Base-by-base conservation (phyloP, 805 yeast genomes). In the Starmerella gropengiesseri region DNA sequence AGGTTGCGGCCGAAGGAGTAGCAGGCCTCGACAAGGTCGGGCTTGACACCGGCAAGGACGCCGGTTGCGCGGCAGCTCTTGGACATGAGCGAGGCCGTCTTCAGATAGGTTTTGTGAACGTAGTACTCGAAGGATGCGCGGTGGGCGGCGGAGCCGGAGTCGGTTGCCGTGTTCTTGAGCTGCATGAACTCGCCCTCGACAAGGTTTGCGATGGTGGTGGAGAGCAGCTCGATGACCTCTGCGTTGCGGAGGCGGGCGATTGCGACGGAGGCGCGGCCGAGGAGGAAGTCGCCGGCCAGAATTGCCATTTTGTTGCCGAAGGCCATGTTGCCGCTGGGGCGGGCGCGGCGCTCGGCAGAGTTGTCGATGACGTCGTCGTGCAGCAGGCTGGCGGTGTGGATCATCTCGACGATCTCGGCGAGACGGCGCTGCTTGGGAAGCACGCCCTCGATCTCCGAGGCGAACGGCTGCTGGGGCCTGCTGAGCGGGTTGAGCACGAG, bases 181-280 rank as follows among this genome's bases (percentile, higher is more conserved):
- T 91, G 98, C 97, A 91, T 91, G 60, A 91, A 89, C 65, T 91
- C 98, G 39, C 98, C 98, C 65, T 91, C 98, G 1, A 91, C 97
- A 47, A 91, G 70, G 60, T 91, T 91, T 11, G 97, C 98, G 59
- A 91, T 91, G 25, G 95, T 81, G 12, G 95, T 89, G 3, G 96
- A 86, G 67, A 91, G 75, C 48, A 91, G 70, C 65, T 91, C 98
- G 45, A 86, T 87, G 35, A 91, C 98, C 66, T 91, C 97, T n/a
- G 95, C 89, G 60, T 91, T 89, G 58, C 96, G 71, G 39, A 91
- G 66, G 47, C 98, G 69, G 11, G 96, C 93, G 51, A 91, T 78
- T 2, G 95, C 87, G 8, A 91, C 96, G 0, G 97, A 87, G 0
- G 98, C 97, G 55, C 98, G 73, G 14, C 95, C 98, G 36, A 91